Conservation (phyloP, 345 rosid species). For the Eucalyptus dawsonii region DNA sequence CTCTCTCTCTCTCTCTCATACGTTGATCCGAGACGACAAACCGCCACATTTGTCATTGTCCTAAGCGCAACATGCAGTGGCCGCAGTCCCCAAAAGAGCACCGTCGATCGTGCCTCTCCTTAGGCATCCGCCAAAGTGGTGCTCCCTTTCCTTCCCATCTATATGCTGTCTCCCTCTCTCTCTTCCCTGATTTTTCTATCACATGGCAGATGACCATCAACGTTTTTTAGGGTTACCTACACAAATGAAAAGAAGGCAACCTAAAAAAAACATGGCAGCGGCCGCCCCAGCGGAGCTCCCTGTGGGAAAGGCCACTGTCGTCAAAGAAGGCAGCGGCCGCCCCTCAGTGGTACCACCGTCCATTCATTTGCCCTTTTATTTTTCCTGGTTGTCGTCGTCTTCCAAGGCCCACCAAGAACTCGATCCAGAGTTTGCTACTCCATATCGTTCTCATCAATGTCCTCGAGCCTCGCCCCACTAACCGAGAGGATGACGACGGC, state of each 20-base stretch:
- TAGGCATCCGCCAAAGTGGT: not conserved
- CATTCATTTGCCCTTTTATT: not conserved
- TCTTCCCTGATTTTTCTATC: not conserved
- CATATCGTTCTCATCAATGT: not conserved
- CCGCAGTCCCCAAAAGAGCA: not conserved
- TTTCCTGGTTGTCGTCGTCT: not conserved
- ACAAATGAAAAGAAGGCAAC: not conserved
- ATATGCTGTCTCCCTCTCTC: not conserved
- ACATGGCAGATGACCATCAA: not conserved
- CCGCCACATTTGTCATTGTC: not conserved
- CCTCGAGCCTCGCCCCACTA: not conserved
- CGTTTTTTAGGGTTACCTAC: not conserved
- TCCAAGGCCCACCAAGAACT: not conserved
- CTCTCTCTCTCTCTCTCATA: not conserved
- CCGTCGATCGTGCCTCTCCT: not conserved
- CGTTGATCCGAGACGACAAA: not conserved
- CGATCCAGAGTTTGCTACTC: not conserved
- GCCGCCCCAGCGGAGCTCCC: not conserved
- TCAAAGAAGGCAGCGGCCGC: not conserved
- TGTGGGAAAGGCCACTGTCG: not conserved
- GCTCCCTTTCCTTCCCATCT: not conserved
- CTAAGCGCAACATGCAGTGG: not conserved
- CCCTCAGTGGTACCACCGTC: not conserved
- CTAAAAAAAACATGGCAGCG: too few species aligned
- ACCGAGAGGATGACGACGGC: not conserved